Evolutionary conservation across 2,329 filamentous ascomycete genomes (phyloP).

Genomic region (Fusarium guadeloupense): DNA sequence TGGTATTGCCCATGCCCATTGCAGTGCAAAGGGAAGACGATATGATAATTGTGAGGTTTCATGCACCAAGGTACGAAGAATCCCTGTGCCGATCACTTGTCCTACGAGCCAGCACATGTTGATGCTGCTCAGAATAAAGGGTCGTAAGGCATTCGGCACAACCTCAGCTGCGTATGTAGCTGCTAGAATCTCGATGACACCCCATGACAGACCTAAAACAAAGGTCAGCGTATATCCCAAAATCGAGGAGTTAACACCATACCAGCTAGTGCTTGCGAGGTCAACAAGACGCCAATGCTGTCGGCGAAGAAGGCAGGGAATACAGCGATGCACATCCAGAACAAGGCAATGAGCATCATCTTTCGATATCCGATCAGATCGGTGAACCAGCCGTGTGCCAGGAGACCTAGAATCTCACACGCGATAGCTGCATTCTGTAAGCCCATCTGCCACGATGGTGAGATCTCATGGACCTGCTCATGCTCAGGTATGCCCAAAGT

Average conservation of each 20-base stretch:
- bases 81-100: slow-evolving; percentile 50
- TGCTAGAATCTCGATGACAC: slow-evolving; percentile 49
- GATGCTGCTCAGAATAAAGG: slow-evolving; percentile 51
- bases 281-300: slow-evolving; percentile 47
- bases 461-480: slow-evolving; percentile 50
- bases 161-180: slow-evolving; percentile 54
- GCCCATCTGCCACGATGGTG: slow-evolving; percentile 37
- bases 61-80: slow-evolving; percentile 48
- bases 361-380: slow-evolving; percentile 51
- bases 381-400: slow-evolving; percentile 53
- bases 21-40: slow-evolving; percentile 51
- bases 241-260: not conserved
- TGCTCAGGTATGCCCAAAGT: too few species aligned
- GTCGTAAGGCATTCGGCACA: slow-evolving; percentile 44
- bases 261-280: slow-evolving; percentile 48
- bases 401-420: slow-evolving; percentile 49
- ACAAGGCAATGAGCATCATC: slow-evolving; percentile 51
- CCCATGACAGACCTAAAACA: slow-evolving; percentile 45
- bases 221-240: not conserved
- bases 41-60: slow-evolving; percentile 43
- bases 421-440: slow-evolving; percentile 34
- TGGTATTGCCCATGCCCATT: slow-evolving; percentile 53
- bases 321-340: slow-evolving; percentile 50
- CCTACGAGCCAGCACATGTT: slow-evolving; percentile 57
- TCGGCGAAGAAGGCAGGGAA: slow-evolving; percentile 51